Percentiles rank a stretch among this genome's conserved stretches.
Conservation (phyloP, 164 flowering plant genomes). For the Sextonia rubra region DNA sequence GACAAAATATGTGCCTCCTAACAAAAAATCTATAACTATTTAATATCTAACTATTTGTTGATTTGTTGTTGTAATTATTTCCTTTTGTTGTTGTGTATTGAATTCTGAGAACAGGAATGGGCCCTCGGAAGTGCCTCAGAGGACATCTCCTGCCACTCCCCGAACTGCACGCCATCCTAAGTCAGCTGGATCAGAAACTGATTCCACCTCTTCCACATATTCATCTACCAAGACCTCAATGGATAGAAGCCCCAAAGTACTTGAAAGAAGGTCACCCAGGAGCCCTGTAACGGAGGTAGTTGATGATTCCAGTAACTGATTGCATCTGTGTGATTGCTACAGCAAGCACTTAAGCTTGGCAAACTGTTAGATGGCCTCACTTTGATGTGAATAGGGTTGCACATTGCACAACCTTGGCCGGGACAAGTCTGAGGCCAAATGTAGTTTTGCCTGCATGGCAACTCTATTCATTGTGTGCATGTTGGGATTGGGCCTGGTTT, state of each 20-base stretch:
- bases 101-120: conserved; percentile 35
- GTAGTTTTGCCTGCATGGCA: too few species aligned
- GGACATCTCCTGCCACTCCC: conserved; percentile 57
- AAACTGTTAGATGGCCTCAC: too few species aligned
- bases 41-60: neutral
- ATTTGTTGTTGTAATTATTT: neutral
- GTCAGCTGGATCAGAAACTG: conserved; percentile 46
- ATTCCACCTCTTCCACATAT: conserved; percentile 40
- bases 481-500: too few species aligned
- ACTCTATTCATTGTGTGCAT: too few species aligned
- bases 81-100: neutral
- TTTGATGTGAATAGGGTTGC: too few species aligned
- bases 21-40: neutral
- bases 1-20: neutral
- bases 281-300: conserved; percentile 59
- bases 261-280: conserved; percentile 68
- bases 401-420: too few species aligned
- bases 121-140: conserved; percentile 55
- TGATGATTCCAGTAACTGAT: neutral
- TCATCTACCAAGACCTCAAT: conserved; percentile 49
- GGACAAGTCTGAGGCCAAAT: too few species aligned
- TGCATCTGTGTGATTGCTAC: neutral
- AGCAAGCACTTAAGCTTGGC: too few species aligned
- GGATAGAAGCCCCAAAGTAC: conserved; percentile 66
- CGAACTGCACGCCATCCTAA: conserved; percentile 57